Conservation (phyloP, 2,329 filamentous ascomycete genomes). For the Cladophialophora bantiana region DNA sequence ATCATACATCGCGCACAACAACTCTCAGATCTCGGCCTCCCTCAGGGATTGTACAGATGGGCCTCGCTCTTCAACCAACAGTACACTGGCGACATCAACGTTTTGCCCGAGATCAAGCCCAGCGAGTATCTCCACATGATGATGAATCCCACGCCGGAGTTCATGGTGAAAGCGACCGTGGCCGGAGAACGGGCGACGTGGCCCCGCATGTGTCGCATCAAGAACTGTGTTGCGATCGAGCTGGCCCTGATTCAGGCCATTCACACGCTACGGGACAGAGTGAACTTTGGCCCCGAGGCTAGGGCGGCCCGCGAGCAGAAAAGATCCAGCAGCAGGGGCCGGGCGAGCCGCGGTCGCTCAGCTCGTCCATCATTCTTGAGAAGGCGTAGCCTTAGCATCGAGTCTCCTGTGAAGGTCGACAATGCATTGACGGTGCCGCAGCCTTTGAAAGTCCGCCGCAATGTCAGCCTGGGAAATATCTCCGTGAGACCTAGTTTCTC, state of each 20-base stretch:
- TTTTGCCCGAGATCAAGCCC: slow-evolving; percentile 79
- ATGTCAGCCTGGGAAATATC: slow-evolving; percentile 33
- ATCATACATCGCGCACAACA: slow-evolving; percentile 80
- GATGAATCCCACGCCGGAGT: slow-evolving; percentile 82
- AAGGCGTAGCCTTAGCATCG: slow-evolving; percentile 35
- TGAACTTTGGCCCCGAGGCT: slow-evolving; percentile 37
- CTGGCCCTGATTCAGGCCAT: slow-evolving; percentile 65
- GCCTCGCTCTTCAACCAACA: slow-evolving; percentile 85
- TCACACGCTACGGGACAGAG: slow-evolving; percentile 45
- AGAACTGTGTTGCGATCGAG: slow-evolving; percentile 88
- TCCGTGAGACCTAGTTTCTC: slow-evolving; percentile 25
- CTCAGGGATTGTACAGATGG: slow-evolving; percentile 78
- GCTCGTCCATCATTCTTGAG: slow-evolving; percentile 32
- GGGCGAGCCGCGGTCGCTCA: slow-evolving; percentile 29
- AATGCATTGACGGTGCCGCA: slow-evolving; percentile 8
- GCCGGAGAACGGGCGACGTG: slow-evolving; percentile 87
- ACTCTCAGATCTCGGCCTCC: slow-evolving; percentile 79
- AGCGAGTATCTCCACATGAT: slow-evolving; percentile 78
- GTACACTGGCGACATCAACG: slow-evolving; percentile 95
- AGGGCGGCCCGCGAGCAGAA: slow-evolving; percentile 33
- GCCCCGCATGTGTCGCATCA: slow-evolving; percentile 84
- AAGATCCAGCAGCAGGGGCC: slow-evolving; percentile 31
- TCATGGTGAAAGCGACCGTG: slow-evolving; percentile 80
- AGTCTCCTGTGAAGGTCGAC: slow-evolving; percentile 19
- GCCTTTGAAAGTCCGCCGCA: slow-evolving; percentile 32